Percentiles rank a stretch among this genome's conserved stretches.
Evolutionary conservation across 257 asterid genomes (phyloP).

Genomic region (Solanum chaucha): DNA sequence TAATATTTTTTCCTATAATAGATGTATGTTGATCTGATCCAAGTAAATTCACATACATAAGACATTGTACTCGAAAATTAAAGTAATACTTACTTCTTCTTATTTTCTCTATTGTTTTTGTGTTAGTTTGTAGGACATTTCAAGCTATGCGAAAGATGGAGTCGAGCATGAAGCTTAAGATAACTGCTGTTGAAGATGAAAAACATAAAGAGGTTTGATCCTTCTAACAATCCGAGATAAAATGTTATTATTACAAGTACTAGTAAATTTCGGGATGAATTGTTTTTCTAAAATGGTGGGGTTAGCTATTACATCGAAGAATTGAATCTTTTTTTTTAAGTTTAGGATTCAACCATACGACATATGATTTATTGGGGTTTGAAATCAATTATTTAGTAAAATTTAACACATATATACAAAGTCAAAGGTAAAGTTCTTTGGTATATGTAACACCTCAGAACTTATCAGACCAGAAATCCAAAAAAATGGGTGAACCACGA

Average conservation of each 20-base stretch:
- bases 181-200: background rate
- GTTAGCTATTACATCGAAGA: background rate
- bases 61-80: too few relatives aligned
- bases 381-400: background rate
- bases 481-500: too few relatives aligned
- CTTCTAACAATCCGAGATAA: background rate
- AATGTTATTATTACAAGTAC: too few relatives aligned
- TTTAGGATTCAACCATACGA: background rate
- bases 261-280: background rate
- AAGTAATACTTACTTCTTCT: too few relatives aligned
- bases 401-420: too few relatives aligned
- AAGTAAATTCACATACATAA: too few relatives aligned
- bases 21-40: too few relatives aligned
- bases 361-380: background rate
- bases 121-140: background rate
- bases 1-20: too few relatives aligned
- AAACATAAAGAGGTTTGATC: background rate
- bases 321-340: background rate
- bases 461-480: too few relatives aligned
- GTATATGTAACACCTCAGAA: too few relatives aligned
- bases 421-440: background rate
- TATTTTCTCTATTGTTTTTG: background rate
- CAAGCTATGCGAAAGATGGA: background rate
- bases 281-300: background rate
- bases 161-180: background rate